Conservation (phyloP, 371 early-diverging fungal species). For the Mucor irregularis region DNA sequence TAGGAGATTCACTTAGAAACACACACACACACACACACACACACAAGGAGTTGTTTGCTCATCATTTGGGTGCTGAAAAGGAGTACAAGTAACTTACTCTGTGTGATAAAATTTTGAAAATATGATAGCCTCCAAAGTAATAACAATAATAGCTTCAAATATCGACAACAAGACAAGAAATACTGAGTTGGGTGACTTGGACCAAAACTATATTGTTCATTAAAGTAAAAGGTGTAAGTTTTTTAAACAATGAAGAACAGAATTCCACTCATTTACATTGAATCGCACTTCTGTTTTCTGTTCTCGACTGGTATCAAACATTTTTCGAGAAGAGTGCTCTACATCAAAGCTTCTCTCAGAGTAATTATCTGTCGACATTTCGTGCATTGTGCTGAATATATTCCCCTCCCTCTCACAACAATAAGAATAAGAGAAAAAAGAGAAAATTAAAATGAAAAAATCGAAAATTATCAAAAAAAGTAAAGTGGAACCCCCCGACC, state of each 20-base stretch:
- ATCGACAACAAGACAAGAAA: constrained; percentile 44
- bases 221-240: neutral
- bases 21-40: no score
- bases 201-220: constrained; percentile 41
- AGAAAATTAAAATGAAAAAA: no score
- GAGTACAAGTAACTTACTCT: constrained; percentile 14
- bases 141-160: constrained; percentile 71
- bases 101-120: constrained; percentile 54
- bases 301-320: constrained; percentile 21
- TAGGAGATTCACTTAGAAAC: no score
- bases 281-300: constrained; percentile 19
- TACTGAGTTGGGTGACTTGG: constrained; percentile 47
- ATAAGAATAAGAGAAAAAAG: no score
- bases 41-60: neutral
- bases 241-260: neutral
- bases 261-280: constrained; percentile 7
- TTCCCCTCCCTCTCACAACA: no score
- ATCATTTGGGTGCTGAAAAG: no score
- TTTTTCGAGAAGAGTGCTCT: constrained; percentile 25
- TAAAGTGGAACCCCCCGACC: no score
- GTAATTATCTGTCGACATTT: constrained; percentile 22
- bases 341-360: constrained; percentile 6
- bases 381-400: no score
- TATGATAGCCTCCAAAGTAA: constrained; percentile 66
- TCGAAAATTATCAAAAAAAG: no score